phyloP scores from a whole-genome alignment of 352 stramenopile genomes.

The Phytophthora constricta region DNA sequence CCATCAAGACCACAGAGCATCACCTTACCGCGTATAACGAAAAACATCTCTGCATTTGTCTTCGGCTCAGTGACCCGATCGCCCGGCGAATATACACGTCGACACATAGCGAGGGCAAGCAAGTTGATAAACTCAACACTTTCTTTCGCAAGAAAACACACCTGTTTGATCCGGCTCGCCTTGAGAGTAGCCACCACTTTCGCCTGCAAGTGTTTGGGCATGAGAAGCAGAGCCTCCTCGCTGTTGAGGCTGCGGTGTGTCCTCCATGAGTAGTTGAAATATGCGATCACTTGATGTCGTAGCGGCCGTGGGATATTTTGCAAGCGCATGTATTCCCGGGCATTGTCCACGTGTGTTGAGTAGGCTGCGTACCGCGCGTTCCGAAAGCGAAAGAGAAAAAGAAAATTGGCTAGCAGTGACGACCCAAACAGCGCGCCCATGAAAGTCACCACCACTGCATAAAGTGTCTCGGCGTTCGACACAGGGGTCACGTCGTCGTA shows the following conservation, averaged over 20 bases:
- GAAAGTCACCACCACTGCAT: constrained; percentile 51
- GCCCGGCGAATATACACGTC: constrained; percentile 59
- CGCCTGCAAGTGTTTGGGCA: constrained; percentile 67
- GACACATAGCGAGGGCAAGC: constrained; percentile 54
- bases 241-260: constrained; percentile 66
- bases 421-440: constrained; percentile 61
- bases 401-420: constrained; percentile 64
- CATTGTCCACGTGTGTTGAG: constrained; percentile 67
- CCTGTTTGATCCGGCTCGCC: constrained; percentile 66
- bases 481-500: constrained; percentile 79
- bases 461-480: constrained; percentile 59
- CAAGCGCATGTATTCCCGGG: constrained; percentile 71
- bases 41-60: constrained; percentile 74
- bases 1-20: constrained; percentile 53
- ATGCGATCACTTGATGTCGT: constrained; percentile 57
- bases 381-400: constrained; percentile 74
- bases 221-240: constrained; percentile 54
- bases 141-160: constrained; percentile 73
- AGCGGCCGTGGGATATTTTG: constrained; percentile 60
- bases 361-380: constrained; percentile 59
- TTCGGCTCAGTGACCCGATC: constrained; percentile 78
- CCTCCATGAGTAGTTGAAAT: constrained; percentile 70
- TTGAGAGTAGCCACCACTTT: constrained; percentile 71
- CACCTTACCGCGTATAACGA: constrained; percentile 68
- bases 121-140: constrained; percentile 75